Percentiles rank a stretch among this genome's conserved stretches.
Conservation (phyloP, 2,329 filamentous ascomycete species). For the Trichoderma citrinoviride region DNA sequence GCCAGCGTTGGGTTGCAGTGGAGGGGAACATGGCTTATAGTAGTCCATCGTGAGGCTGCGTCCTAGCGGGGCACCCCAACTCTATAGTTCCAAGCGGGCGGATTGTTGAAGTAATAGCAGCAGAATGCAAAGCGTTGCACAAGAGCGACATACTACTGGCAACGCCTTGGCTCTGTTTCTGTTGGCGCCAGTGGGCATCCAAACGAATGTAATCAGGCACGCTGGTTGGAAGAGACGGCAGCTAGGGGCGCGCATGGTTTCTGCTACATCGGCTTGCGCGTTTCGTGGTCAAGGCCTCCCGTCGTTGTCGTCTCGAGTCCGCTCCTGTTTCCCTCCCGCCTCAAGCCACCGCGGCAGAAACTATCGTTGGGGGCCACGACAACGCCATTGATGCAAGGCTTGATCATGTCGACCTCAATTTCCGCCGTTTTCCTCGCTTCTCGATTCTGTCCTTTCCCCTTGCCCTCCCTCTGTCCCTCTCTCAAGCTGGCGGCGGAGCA, state of each 20-base stretch:
- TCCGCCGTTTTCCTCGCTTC: not conserved
- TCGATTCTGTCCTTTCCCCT: too few relatives aligned
- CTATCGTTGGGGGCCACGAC: not conserved
- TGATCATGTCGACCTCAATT: not conserved
- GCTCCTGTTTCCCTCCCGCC: not conserved
- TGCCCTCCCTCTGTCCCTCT: not conserved
- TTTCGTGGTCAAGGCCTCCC: not conserved
- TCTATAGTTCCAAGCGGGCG: not conserved
- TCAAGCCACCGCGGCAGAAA: not conserved
- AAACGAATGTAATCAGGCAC: not conserved
- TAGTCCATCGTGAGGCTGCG: not conserved
- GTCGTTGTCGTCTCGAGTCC: not conserved
- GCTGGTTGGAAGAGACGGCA: slow-evolving; percentile 1
- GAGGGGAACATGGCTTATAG: slow-evolving; percentile 5
- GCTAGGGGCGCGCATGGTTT: slow-evolving; percentile 1
- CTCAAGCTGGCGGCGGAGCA: not conserved
- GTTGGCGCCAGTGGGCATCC: slow-evolving; percentile 9
- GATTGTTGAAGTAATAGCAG: not conserved
- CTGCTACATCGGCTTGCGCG: not conserved
- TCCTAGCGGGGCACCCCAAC: not conserved
- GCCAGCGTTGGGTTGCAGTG: not conserved
- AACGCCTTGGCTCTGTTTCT: not conserved
- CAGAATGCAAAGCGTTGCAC: not conserved
- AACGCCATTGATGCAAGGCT: not conserved
- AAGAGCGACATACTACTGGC: not conserved